Evolutionary conservation across 352 stramenopile species (phyloP), one percentile per base, ranked within the genome.

Genomic region (Globisporangium radiosum): DNA sequence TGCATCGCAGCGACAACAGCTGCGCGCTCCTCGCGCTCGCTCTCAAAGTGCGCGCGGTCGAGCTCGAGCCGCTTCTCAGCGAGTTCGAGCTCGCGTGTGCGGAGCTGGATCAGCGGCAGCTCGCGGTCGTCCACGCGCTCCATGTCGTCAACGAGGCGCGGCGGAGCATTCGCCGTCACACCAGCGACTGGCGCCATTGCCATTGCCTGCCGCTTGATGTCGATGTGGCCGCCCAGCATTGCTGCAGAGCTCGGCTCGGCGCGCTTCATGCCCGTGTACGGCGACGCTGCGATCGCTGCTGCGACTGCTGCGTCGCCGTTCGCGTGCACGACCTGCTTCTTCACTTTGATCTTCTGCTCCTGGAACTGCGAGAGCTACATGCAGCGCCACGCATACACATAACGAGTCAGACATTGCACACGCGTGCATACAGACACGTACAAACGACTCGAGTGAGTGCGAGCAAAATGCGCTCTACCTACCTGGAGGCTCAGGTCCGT

Each of bases 401-500:
- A 53, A 10, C 25, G 25, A 33, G 25, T 33, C 25, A 33, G 25
- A 33, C 2, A 33, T 33, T 33, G 25, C 25, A 33, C 25, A 33
- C 25, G 25, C 25, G 25, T 33, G 25, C 25, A 33, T 33, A 33
- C 25, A 3, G 25, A 33, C 25, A 33, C 25, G 25, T 33, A 33
- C 25, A 33, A 33, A 33, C 25, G 25, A 3, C 25, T 33, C 25
- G 25, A 33, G 25, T 33, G 25, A 0, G 25, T 33, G 25, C 3
- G 25, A 33, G 25, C 25, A 33, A 33, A 33, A 33, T 33, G 25
- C 25, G 25, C 25, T 33, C 25, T 3, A 56, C 52, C 37, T 43
- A 62, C 57, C 49, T 62, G 57, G 17, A 62, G 43, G 17, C 57
- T 62, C 13, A 62, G 57, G 14, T 62, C 57, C 25, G 57, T 57